Evolutionary conservation across 2,329 filamentous ascomycete species (phyloP), one percentile per base, ranked within the genome.

Genomic region (Dactylellina cionopaga): DNA sequence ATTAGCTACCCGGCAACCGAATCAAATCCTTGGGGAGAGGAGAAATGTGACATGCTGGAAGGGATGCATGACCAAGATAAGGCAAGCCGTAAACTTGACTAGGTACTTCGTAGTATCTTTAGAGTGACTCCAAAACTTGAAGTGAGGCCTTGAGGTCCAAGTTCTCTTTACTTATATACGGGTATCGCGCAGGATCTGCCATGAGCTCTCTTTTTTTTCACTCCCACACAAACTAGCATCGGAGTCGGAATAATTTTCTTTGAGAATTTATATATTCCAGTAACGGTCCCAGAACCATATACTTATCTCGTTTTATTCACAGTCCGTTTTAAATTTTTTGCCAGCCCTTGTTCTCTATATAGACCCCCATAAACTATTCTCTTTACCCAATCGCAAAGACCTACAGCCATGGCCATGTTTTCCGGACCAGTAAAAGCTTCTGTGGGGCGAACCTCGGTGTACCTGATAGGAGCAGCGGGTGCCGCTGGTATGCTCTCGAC

Each of bases 51-150:
- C 51, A 58, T 58, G 25, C 62, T 11, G 43, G 52, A 66, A 43
- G 58, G 52, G 62, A 46, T 66, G 62, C 60, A 65, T 58, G 51
- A 49, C 41, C 39, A 41, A 47, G 60, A 64, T 54, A 64, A 56
- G 49, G 60, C 41, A 60, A 41, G 60, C 49, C 49, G 44, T 22
- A 37, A 46, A 54, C 17, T 22, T 9, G 27, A 46, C 51, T 51
- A 41, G 60, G 60, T 13, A 33, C 15, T 29, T 49, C 33, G 17
- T n/a, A n/a, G n/a, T n/a, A n/a, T n/a, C n/a, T n/a, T n/a, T n/a
- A n/a, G n/a, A n/a, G 41, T 49, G 51, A 55, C 62, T 66, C 51
- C 51, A n/a, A 31, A 41, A 13, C 31, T 35, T 35, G 33, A 43
- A 29, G 39, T 4, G 17, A 9, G 35, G 13, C 22, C 44, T 10